Percentiles rank a stretch among this genome's conserved stretches.
phyloP scores from a whole-genome alignment of 148 eudicot species.

The Heliamphora exappendiculata region DNA sequence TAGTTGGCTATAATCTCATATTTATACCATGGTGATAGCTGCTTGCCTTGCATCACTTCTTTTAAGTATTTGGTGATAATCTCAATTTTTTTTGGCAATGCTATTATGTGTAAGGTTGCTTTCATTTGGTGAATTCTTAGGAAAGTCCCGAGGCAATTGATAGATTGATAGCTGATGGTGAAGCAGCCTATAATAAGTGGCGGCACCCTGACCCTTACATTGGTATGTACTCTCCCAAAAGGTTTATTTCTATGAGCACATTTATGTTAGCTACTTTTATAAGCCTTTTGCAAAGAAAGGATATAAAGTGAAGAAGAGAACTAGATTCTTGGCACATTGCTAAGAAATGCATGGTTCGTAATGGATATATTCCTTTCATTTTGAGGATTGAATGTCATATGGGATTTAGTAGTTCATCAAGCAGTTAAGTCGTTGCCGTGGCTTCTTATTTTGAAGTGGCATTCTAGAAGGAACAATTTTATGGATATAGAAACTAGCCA shows the following conservation, averaged over 20 bases:
- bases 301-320: not conserved
- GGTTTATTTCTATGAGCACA: not conserved
- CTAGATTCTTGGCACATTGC: not conserved
- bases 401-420: too few species aligned
- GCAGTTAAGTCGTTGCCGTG: not conserved
- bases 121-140: constrained; percentile 33
- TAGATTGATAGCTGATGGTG: constrained; percentile 73
- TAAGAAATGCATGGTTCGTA: not conserved
- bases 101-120: not conserved
- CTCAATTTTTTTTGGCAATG: not conserved
- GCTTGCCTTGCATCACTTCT: not conserved
- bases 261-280: not conserved
- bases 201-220: constrained; percentile 96
- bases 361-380: not conserved
- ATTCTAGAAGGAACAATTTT: too few species aligned
- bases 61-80: not conserved
- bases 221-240: constrained; percentile 36
- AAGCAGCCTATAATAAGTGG: constrained; percentile 70
- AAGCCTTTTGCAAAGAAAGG: not conserved
- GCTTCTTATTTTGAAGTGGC: not conserved
- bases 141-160: constrained; percentile 80
- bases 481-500: too few species aligned
- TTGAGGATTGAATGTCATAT: not conserved
- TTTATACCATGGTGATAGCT: not conserved
- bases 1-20: not conserved